Conservation (phyloP, 164 flowering plant species). For the Houttuynia cordata region DNA sequence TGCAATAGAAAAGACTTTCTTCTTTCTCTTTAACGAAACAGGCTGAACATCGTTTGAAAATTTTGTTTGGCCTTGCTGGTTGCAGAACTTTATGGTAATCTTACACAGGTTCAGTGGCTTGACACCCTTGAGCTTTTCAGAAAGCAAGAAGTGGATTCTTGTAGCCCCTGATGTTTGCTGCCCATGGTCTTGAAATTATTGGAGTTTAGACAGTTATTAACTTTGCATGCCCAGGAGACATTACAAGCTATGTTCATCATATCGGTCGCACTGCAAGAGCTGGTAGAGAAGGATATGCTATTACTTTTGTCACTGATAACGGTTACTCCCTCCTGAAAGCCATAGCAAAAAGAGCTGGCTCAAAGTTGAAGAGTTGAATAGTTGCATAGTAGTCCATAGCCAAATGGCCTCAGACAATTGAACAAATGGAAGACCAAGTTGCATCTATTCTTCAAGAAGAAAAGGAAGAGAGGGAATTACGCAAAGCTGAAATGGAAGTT, state of each 20-base stretch:
- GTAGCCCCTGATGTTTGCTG: constrained; percentile 96
- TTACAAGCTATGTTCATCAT: constrained; percentile 88
- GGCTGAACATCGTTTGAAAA: too few species aligned
- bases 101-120: too few species aligned
- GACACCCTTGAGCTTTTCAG: constrained; percentile 84
- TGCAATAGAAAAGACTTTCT: too few species aligned
- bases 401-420: constrained; percentile 78
- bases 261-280: constrained; percentile 99
- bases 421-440: constrained; percentile 83
- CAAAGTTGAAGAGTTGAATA: constrained; percentile 65
- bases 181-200: constrained; percentile 94
- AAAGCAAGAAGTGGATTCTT: constrained; percentile 77
- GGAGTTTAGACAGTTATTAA: constrained; percentile 95
- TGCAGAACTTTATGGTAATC: too few species aligned
- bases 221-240: constrained; percentile 86
- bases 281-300: constrained; percentile 95
- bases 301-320: constrained; percentile 85
- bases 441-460: constrained; percentile 72
- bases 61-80: too few species aligned
- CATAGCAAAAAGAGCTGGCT: constrained; percentile 85
- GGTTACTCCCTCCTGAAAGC: constrained; percentile 78
- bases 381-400: constrained; percentile 76
- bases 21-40: too few species aligned
- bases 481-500: constrained; percentile 97
- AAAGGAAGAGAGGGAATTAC: constrained; percentile 73